phyloP scores from a whole-genome alignment of 208 protist genomes.

The Leishmania turanica region DNA sequence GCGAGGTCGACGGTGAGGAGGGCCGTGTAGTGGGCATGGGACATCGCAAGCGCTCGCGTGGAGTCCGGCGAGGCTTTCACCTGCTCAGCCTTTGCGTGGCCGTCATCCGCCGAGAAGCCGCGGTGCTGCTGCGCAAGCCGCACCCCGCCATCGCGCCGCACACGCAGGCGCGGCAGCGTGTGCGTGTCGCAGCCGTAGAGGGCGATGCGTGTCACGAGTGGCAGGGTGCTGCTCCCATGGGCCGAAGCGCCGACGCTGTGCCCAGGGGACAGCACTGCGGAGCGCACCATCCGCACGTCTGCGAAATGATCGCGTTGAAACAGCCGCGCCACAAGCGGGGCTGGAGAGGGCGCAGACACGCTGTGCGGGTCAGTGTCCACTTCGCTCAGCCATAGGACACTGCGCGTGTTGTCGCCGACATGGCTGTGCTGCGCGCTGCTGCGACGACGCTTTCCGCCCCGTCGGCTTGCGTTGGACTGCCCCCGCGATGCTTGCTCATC shows the following conservation, averaged over 20 bases:
- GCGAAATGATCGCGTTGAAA: slow-evolving; percentile 11
- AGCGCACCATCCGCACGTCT: not conserved
- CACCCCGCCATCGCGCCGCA: slow-evolving; percentile 24
- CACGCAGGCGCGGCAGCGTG: slow-evolving; percentile 15
- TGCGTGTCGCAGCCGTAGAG: slow-evolving; percentile 20
- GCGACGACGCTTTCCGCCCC: not conserved
- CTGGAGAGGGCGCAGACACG: not conserved
- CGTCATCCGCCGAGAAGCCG: not conserved
- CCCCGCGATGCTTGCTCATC: not conserved
- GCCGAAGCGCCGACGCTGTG: not conserved
- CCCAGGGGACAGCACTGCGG: not conserved
- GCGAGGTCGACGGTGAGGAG: slow-evolving; percentile 15
- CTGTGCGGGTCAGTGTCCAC: not conserved
- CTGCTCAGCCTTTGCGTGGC: not conserved
- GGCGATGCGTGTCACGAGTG: slow-evolving; percentile 19
- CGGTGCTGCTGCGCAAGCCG: slow-evolving; percentile 3
- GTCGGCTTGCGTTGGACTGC: too few species aligned
- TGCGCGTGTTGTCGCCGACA: not conserved
- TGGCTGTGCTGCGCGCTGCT: not conserved
- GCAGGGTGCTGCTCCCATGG: not conserved
- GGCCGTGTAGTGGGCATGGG: slow-evolving; percentile 32
- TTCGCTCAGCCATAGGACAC: slow-evolving; percentile 7
- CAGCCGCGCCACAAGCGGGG: slow-evolving; percentile 12
- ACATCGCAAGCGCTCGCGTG: slow-evolving; percentile 13
- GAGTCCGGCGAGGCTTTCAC: slow-evolving; percentile 7